Evolutionary conservation across 169 alveolate species (phyloP).

Genomic region (Plasmodium gaboni): DNA sequence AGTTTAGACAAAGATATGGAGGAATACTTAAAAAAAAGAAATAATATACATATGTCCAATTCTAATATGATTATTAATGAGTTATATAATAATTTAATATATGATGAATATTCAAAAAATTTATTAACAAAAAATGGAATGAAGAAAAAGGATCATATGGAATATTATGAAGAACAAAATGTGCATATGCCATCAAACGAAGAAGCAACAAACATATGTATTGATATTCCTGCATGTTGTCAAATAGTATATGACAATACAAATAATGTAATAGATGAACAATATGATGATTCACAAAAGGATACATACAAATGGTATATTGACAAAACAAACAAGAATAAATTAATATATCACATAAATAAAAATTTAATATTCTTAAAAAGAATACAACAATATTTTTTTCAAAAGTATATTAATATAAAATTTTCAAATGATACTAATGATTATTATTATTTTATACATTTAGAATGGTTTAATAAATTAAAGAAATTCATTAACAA

Average conservation of each 20-base stretch:
- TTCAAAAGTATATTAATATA: conserved; percentile 48
- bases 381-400: conserved; percentile 69
- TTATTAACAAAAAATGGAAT: neutral
- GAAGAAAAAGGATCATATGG: conserved; percentile 4
- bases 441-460: conserved; percentile 32
- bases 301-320: conserved; percentile 14
- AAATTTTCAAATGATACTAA: conserved; percentile 49
- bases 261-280: too few species aligned
- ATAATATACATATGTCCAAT: neutral
- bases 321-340: neutral
- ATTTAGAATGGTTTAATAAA: conserved; percentile 56
- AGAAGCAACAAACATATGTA: neutral
- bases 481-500: conserved; percentile 29
- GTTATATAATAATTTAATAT: conserved; percentile 4
- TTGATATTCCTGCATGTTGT: neutral
- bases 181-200: neutral
- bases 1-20: neutral
- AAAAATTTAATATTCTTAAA: conserved; percentile 53
- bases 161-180: neutral
- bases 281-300: neutral
- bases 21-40: conserved; percentile 10
- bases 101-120: conserved; percentile 10
- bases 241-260: too few species aligned
- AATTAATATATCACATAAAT: conserved; percentile 2
- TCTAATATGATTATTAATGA: conserved; percentile 30